phyloP scores from a whole-genome alignment of 306 rosid species.

The Cercis canadensis region DNA sequence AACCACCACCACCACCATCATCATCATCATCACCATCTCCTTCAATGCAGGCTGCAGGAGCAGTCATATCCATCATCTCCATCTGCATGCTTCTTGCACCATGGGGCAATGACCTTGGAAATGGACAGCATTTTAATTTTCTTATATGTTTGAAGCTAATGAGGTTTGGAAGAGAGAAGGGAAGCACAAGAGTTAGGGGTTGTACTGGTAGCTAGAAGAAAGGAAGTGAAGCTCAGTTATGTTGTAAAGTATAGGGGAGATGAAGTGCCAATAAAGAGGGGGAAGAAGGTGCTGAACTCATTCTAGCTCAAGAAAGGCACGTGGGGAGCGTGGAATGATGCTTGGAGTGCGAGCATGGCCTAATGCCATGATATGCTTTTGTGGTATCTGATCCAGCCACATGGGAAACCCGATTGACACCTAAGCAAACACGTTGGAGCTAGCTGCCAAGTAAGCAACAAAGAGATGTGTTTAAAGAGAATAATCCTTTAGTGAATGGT shows the following conservation, averaged over 20 bases:
- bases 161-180: too few relatives aligned
- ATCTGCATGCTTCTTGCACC: too few relatives aligned
- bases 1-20: not conserved
- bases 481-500: too few relatives aligned
- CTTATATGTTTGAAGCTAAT: too few relatives aligned
- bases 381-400: slow-evolving; percentile 8
- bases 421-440: slow-evolving; percentile 28
- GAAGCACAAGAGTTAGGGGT: too few relatives aligned
- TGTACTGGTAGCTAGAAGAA: too few relatives aligned
- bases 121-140: too few relatives aligned
- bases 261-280: not conserved
- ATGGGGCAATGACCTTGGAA: too few relatives aligned
- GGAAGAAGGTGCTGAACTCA: not conserved
- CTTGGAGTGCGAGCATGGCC: slow-evolving; percentile 16
- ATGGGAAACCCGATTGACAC: slow-evolving; percentile 13
- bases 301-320: slow-evolving; percentile 34
- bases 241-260: not conserved
- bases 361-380: not conserved
- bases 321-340: slow-evolving; percentile 44
- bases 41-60: too few relatives aligned
- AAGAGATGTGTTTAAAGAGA: too few relatives aligned
- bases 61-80: too few relatives aligned
- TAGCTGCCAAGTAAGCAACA: not conserved
- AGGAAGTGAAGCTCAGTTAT: not conserved
- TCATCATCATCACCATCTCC: not conserved